Conservation (phyloP, 495 filamentous ascomycete genomes). For the Tetracladium marchalianum region DNA sequence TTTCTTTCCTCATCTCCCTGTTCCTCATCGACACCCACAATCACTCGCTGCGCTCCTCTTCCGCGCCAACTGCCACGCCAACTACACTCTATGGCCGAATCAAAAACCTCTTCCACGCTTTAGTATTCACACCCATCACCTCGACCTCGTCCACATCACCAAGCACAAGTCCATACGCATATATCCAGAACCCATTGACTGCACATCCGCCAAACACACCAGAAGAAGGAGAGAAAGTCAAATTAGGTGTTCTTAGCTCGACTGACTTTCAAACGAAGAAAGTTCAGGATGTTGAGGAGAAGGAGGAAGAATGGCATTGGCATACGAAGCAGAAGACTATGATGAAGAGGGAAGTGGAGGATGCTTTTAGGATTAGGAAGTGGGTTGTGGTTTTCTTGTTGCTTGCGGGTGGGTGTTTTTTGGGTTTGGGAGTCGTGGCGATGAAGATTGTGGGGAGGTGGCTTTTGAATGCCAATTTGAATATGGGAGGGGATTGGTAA, state of each 20-base stretch:
- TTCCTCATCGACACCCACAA: constrained; percentile 36
- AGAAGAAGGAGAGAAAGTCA: background rate
- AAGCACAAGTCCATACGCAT: constrained; percentile 6
- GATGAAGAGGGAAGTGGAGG: constrained; percentile 38
- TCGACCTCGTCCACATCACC: constrained; percentile 1
- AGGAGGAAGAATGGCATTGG: constrained; percentile 28
- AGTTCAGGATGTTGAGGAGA: background rate
- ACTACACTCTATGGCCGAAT: constrained; percentile 1
- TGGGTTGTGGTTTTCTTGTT: constrained; percentile 27
- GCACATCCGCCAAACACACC: background rate
- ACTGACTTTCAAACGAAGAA: background rate
- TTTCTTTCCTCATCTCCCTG: constrained; percentile 43
- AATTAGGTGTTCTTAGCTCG: background rate
- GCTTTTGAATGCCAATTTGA: background rate
- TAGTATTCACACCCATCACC: constrained; percentile 23
- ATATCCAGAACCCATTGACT: constrained; percentile 5
- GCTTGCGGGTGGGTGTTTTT: constrained; percentile 13
- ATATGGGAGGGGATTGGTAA: no score
- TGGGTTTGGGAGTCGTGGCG: constrained; percentile 3
- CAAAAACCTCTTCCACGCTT: constrained; percentile 4
- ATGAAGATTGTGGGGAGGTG: background rate
- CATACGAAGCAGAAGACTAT: constrained; percentile 41
- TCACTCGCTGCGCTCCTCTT: constrained; percentile 1
- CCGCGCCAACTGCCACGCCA: background rate
- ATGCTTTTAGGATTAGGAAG: constrained; percentile 38